Base-by-base conservation (phyloP, 163 green algal genomes). In the Chlorella variabilis region DNA sequence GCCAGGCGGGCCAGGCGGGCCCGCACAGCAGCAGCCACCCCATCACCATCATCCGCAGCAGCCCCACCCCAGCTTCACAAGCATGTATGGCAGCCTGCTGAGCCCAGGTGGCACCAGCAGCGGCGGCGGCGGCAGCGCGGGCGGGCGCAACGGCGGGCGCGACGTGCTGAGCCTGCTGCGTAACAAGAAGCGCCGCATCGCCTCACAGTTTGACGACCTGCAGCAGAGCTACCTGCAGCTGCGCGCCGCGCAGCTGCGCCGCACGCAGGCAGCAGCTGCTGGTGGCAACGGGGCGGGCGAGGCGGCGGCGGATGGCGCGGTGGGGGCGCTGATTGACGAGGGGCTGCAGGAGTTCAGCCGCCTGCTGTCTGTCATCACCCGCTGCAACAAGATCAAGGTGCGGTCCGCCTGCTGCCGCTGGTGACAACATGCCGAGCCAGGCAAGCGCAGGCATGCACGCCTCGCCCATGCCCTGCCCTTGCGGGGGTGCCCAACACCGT, bases 121-220 rank as follows among this genome's bases (percentile, higher is more conserved):
- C 62, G 31, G 39, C 48, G 62, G 78, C 59, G 62, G 33, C 48
- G 71, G 42, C 34, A 23, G 21, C 41, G 17, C 29, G 36, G 39
- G n/a, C 18, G 41, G 45, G 42, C 42, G 27, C 41, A 25, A 34
- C 18, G 71, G 58, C n/a, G 18, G 41, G 27, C 59, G 70, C 33
- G 69, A 71, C 49, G 71, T 83, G 58, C 42, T 81, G 58, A 82
- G 70, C 70, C 75, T 81, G 75, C 75, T 81, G 41, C 49, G 51
- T 29, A 86, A 70, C 31, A 93, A 91, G 66, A 89, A 91, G 82
- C 87, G 87, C 21, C 89, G 89, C 49, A 90, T 96, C 27, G 69
- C 90, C 31, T 85, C 87, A 21, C 91, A 94, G 84, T 94, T 95
- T 83, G 91, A 94, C 23, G 86, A 94, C 31, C 83, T 96, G 82